Percentiles rank a stretch among this genome's conserved stretches.
phyloP scores from a whole-genome alignment of 805 yeast genomes.

The Saccharomycopsis sp. region DNA sequence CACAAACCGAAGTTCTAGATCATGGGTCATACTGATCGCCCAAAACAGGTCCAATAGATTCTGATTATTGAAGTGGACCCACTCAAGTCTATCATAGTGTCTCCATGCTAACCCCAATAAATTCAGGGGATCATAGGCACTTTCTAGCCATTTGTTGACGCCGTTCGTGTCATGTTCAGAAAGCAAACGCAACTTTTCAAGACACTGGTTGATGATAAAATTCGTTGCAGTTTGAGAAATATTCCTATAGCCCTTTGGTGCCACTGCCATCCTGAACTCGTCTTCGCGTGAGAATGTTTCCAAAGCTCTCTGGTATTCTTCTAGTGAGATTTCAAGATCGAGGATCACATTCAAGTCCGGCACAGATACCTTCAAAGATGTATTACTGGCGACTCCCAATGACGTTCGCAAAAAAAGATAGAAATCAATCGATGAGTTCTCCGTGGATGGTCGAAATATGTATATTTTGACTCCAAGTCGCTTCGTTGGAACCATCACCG shows the following conservation, averaged over 20 bases:
- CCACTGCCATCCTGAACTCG: slow-evolving; percentile 4
- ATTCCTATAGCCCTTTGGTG: slow-evolving; percentile 16
- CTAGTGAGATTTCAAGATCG: slow-evolving; percentile 41
- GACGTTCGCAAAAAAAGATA: slow-evolving; percentile 46
- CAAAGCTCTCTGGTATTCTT: slow-evolving; percentile 5
- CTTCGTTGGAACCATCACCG: slow-evolving; percentile 33
- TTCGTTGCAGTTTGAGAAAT: slow-evolving; percentile 10
- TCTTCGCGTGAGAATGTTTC: slow-evolving; percentile 12
- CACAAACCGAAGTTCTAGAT: slow-evolving; percentile 54
- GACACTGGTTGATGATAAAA: slow-evolving; percentile 8
- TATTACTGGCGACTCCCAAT: slow-evolving; percentile 35
- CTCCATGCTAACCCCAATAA: slow-evolving; percentile 53
- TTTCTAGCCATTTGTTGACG: slow-evolving; percentile 23
- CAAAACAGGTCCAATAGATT: slow-evolving; percentile 37
- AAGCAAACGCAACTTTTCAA: slow-evolving; percentile 4
- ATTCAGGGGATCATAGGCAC: slow-evolving; percentile 26
- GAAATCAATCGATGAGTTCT: slow-evolving; percentile 56
- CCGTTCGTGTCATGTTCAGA: slow-evolving; percentile 22
- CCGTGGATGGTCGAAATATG: slow-evolving; percentile 50
- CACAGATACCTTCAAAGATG: slow-evolving; percentile 5
- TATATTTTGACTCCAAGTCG: slow-evolving; percentile 32
- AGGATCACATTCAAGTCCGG: slow-evolving; percentile 34
- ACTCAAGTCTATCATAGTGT: slow-evolving; percentile 68
- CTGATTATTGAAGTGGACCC: slow-evolving; percentile 46
- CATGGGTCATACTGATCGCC: slow-evolving; percentile 39